These are phyloP conservation scores for Penicillium janthinellum DNA, from an alignment of 2,329 filamentous ascomycete genomes.

Conservation along the genomic window DNA sequence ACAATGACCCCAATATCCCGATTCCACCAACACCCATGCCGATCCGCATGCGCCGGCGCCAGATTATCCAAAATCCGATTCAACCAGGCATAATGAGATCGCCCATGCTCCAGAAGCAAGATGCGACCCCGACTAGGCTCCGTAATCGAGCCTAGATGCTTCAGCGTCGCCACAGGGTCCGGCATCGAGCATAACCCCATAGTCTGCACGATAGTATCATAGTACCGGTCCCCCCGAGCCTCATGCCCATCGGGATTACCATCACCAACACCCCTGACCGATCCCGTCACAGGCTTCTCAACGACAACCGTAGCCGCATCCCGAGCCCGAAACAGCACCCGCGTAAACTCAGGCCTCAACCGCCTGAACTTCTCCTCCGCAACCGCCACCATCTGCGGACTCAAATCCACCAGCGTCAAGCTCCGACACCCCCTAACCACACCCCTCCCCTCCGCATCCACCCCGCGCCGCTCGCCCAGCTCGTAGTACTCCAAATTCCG, in stretches of 20 bases:
- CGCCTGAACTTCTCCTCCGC: constrained; percentile 47
- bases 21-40: constrained; percentile 58
- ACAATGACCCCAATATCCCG: constrained; percentile 53
- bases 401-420: constrained; percentile 52
- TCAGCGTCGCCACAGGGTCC: constrained; percentile 46
- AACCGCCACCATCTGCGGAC: constrained; percentile 51
- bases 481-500: constrained; percentile 52
- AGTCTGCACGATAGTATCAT: constrained; percentile 53
- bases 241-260: background rate
- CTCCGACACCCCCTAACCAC: constrained; percentile 41
- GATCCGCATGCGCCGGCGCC: constrained; percentile 51
- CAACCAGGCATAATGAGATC: constrained; percentile 50
- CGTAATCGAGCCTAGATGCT: constrained; percentile 43
- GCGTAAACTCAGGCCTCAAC: constrained; percentile 36
- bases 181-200: constrained; percentile 55
- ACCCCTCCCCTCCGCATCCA: constrained; percentile 34
- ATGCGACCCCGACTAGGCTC: constrained; percentile 46
- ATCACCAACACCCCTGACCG: background rate
- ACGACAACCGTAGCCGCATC: constrained; percentile 40
- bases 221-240: constrained; percentile 27
- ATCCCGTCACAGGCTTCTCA: background rate
- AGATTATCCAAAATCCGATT: constrained; percentile 51
- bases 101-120: constrained; percentile 53
- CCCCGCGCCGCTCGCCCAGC: constrained; percentile 38
- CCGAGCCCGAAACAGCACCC: constrained; percentile 38